A percentile compares a stretch with the other conserved stretches of the same genome.
phyloP scores from a whole-genome alignment of 208 protist genomes.

The Tritrichomonas foetus region DNA sequence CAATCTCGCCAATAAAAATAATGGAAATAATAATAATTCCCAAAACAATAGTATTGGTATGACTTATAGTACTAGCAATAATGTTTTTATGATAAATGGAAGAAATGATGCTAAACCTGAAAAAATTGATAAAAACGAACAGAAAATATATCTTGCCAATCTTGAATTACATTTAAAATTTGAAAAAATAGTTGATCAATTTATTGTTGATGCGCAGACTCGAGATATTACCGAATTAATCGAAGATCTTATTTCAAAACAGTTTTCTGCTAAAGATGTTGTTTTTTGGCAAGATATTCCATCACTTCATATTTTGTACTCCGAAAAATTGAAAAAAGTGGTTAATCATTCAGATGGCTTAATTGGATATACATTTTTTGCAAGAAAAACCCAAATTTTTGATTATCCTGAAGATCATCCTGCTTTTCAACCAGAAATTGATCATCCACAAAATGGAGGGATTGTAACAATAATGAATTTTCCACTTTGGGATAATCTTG shows the following conservation, averaged over 20 bases:
- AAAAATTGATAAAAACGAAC: too few species aligned
- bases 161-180: not conserved
- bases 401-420: not conserved
- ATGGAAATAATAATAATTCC: too few species aligned
- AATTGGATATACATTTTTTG: not conserved
- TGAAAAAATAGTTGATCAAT: not conserved
- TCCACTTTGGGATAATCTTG: not conserved
- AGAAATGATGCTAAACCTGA: too few species aligned
- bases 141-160: too few species aligned
- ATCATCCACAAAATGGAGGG: not conserved
- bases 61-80: too few species aligned
- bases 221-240: not conserved
- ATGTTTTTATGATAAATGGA: too few species aligned
- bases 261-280: not conserved
- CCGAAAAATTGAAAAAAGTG: not conserved
- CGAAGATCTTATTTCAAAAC: not conserved
- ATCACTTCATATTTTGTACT: constrained; percentile 4
- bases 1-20: too few species aligned
- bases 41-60: too few species aligned
- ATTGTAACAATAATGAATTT: not conserved
- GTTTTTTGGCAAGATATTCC: constrained; percentile 29
- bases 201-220: not conserved
- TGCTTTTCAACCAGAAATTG: not conserved
- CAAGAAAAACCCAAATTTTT: not conserved
- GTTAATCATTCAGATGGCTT: not conserved